Base-by-base conservation (phyloP, 768 basidiomycete species). In the Rhizopogon sp. region DNA sequence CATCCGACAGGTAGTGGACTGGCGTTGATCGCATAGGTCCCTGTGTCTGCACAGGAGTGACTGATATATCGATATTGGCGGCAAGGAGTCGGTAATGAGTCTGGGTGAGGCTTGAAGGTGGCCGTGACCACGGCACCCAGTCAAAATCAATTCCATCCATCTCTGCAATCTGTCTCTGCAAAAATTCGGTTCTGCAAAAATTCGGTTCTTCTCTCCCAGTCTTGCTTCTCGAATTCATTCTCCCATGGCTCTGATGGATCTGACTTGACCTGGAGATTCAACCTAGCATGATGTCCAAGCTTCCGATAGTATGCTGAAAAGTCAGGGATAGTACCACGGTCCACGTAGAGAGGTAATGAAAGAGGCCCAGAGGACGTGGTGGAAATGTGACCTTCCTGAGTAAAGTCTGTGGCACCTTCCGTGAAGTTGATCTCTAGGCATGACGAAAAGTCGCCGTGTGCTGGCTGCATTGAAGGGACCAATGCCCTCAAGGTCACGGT, bases 1-100 rank as follows among this genome's bases (percentile, higher is more conserved):
- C 39, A 37, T 35, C 39, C 14, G 54, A 55, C 17, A 55, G 39
- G 39, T 55, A 55, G 45, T 55, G 54, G 11, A 49, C 37, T 28
- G 54, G 54, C 25, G 54, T 45, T 43, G 20, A 8, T 20, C 10
- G 17, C 16, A 11, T 2, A 16, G 40, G 7, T 9, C 16, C 16
- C 22, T 17, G 17, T 0, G 6, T 13, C 11, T 29, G 45, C 17
- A 39, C 16, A 5, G 45, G 14, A 11, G 31, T 28, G 8, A 55
- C 14, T 6, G 46, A 43, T 3, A 55, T 17, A 47, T 35, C 17
- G 37, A 33, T 17, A 1, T 40, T 20, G 11, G 35, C 43, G 8
- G 16, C 10, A 16, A 39, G 42, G 10, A 5, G 8, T n/a, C 20
- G 29, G 33, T 10, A 33, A 17, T 6, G 31, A 14, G 20, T 53